Evolutionary conservation across 2,329 filamentous ascomycete species (phyloP).

Genomic region (Capronia epimyces): DNA sequence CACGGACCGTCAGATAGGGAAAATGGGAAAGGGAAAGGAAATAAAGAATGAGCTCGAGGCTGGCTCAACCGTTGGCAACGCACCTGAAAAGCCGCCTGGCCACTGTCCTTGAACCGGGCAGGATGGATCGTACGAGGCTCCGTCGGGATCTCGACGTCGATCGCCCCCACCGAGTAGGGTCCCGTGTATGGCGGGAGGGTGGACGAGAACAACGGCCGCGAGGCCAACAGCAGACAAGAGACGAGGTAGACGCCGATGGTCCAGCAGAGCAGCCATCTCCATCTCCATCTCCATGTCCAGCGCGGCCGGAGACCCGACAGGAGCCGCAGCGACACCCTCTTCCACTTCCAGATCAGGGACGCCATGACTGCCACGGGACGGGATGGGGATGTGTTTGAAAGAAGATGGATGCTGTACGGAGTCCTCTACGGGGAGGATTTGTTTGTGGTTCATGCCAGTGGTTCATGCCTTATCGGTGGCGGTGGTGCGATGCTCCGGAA

Average conservation of each 20-base stretch:
- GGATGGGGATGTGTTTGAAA: too few species aligned
- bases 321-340: conserved; percentile 6
- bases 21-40: neutral
- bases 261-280: conserved; percentile 23
- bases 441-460: too few species aligned
- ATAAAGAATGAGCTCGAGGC: too few species aligned
- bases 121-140: conserved; percentile 22
- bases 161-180: conserved; percentile 26
- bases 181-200: conserved; percentile 27
- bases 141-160: conserved; percentile 26
- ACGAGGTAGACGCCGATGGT: conserved; percentile 16
- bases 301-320: conserved; percentile 9
- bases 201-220: conserved; percentile 23
- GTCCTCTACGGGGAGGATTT: too few species aligned
- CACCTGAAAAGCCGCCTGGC: conserved; percentile 23
- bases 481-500: too few species aligned
- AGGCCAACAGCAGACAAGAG: conserved; percentile 22
- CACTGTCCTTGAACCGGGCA: conserved; percentile 22
- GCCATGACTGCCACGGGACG: conserved; percentile 27
- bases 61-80: conserved; percentile 1
- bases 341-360: conserved; percentile 19
- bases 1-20: too few species aligned
- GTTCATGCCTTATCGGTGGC: too few species aligned
- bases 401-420: too few species aligned
- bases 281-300: conserved; percentile 27